phyloP scores from a whole-genome alignment of 2,329 filamentous ascomycete genomes.

The Penicillium sumatraense region DNA sequence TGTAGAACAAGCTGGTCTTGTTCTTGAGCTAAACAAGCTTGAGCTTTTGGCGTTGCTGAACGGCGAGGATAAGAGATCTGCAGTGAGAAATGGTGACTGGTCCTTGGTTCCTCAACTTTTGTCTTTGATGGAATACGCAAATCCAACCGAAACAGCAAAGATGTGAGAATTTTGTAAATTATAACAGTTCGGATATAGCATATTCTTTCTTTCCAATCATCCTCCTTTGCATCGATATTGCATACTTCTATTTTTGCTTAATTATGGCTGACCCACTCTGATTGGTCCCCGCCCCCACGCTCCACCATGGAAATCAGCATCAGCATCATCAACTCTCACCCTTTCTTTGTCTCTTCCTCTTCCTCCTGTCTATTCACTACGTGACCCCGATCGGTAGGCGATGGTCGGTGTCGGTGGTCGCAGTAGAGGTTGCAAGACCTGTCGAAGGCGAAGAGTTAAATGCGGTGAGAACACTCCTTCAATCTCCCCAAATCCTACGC shows the following conservation, averaged over 20 bases:
- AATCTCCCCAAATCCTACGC: background rate
- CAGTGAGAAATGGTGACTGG: background rate
- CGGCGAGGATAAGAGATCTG: background rate
- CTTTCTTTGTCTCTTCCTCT: background rate
- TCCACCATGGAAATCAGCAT: too few species aligned
- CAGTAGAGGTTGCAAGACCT: slow-evolving; percentile 24
- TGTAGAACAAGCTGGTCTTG: background rate
- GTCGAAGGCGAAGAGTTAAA: slow-evolving; percentile 18
- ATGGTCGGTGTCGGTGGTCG: slow-evolving; percentile 21
- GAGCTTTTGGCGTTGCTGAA: background rate
- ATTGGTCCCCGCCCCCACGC: too few species aligned
- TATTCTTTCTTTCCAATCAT: too few species aligned
- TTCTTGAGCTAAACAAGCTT: background rate
- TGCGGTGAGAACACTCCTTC: slow-evolving; percentile 13
- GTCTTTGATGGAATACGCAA: background rate
- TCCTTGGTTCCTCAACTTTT: background rate
- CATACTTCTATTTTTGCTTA: too few species aligned
- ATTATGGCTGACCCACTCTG: too few species aligned
- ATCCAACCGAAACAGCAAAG: background rate
- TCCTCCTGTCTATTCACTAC: too few species aligned
- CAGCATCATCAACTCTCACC: background rate
- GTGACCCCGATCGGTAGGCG: too few species aligned
- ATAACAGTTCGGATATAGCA: too few species aligned
- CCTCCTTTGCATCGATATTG: too few species aligned
- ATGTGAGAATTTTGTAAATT: background rate